Percentiles rank a stretch among this genome's conserved stretches.
These are phyloP conservation scores for Aegle marmelos DNA, from an alignment of 345 rosid species.

Conservation along the genomic window DNA sequence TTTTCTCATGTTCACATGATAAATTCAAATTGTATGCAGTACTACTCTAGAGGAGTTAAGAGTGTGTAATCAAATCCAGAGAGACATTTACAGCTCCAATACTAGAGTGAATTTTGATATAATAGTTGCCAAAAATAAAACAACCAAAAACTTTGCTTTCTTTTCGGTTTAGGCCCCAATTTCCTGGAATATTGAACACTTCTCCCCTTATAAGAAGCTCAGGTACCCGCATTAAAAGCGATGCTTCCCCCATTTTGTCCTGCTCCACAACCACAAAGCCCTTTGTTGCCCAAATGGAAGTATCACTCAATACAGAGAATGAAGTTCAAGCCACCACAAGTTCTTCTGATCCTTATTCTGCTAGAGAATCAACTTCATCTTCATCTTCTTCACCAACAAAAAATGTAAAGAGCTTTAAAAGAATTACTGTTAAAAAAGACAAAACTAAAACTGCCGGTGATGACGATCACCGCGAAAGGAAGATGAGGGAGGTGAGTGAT, in stretches of 20 bases:
- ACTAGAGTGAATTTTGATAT: no score
- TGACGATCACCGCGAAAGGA: not conserved
- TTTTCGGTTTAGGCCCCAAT: not conserved
- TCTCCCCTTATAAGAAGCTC: not conserved
- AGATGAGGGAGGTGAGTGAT: conserved; percentile 9
- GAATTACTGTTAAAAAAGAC: not conserved
- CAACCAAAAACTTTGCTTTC: no score
- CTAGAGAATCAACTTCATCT: conserved; percentile 6
- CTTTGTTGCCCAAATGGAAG: not conserved
- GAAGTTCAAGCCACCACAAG: not conserved
- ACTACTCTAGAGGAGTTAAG: no score
- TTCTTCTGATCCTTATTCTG: no score
- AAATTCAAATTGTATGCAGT: no score
- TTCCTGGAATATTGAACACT: not conserved
- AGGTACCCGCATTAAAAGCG: not conserved
- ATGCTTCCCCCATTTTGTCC: not conserved
- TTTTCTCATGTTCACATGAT: no score
- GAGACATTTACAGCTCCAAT: no score
- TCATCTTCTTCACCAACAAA: not conserved
- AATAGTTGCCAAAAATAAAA: no score
- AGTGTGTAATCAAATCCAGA: no score
- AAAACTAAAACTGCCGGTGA: not conserved
- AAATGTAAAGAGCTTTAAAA: conserved; percentile 2
- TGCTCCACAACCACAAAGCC: not conserved
- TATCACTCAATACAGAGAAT: not conserved